Evolutionary conservation across 2,329 filamentous ascomycete genomes (phyloP), one percentile per base, ranked within the genome.

Genomic region (Trichoderma sp.): DNA sequence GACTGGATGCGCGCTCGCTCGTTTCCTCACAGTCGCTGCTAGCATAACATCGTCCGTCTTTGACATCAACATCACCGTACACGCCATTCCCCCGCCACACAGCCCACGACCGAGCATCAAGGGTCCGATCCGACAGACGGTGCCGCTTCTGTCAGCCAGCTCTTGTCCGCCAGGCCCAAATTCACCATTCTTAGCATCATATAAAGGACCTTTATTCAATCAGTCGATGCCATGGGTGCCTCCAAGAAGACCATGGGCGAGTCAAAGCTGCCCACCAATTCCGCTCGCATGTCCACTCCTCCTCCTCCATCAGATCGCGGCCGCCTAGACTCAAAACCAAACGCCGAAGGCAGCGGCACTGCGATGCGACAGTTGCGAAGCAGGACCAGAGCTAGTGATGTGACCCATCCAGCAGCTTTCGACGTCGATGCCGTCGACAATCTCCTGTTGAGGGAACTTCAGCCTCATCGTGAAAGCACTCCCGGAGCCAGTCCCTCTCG

Each of bases 401-500:
- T 78, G 47, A 73, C 79, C 15, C 81, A 80, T 23, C 74, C 77
- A n/a, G 79, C 77, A 28, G 80, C 78, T 3, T 77, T 89, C 50
- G 86, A 89, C 73, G 76, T 84, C 26, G 85, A 87, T 61, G 83
- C 82, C 4, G 81, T 88, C 55, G 85, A 88, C 70, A 82, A 81
- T 72, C 86, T 86, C 30, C 77, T 89, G 64, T 80, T 86, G 15
- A 82, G 86, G 73, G 87, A 88, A 74, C 77, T 87, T n/a, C 83
- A 85, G 72, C 82, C 85, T 17, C 84, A 85, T 71, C 82, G 85
- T 70, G 86, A 88, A 69, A 86, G 85, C 73, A 86, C 86, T 1
- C 84, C 86, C 0, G 83, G 83, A 63, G 84, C 84, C 2, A 90
- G 86, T 74, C 88, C 88, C 47, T 86, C 85, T 78, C 82, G 88